Conservation (phyloP, 2,329 filamentous ascomycete species). For the Sporothrix dimorphospora region DNA sequence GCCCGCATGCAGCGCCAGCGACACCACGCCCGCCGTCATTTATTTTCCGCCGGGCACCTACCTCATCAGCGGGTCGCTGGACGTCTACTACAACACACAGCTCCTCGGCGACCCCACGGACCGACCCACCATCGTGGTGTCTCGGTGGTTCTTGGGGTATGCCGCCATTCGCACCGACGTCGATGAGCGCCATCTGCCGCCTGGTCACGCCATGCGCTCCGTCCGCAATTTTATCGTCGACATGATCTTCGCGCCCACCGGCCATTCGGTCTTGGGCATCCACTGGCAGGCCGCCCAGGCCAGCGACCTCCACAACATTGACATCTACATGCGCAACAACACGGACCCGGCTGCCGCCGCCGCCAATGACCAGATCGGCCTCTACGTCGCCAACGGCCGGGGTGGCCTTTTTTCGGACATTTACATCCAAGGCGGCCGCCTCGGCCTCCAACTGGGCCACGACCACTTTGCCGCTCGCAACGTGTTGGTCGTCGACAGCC, state of each 20-base stretch:
- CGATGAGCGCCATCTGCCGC: slow-evolving; percentile 39
- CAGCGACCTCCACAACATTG: slow-evolving; percentile 7
- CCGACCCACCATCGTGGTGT: slow-evolving; percentile 29
- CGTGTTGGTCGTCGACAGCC: slow-evolving; percentile 65
- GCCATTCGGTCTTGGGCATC: slow-evolving; percentile 8
- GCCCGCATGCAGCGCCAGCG: slow-evolving; percentile 25
- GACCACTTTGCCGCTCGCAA: slow-evolving; percentile 72
- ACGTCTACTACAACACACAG: slow-evolving; percentile 33
- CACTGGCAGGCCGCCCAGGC: slow-evolving; percentile 23
- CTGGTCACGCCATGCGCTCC: slow-evolving; percentile 43
- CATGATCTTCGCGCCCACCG: background rate
- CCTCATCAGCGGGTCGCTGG: slow-evolving; percentile 28
- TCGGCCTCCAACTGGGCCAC: slow-evolving; percentile 66
- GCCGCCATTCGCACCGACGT: slow-evolving; percentile 16
- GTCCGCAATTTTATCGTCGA: slow-evolving; percentile 19
- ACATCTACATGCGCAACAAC: slow-evolving; percentile 44
- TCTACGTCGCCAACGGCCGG: slow-evolving; percentile 45
- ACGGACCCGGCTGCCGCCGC: slow-evolving; percentile 41
- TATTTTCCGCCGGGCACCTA: slow-evolving; percentile 36
- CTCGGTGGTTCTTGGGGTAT: slow-evolving; percentile 7
- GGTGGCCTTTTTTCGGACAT: slow-evolving; percentile 54
- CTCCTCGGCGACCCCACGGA: slow-evolving; percentile 31
- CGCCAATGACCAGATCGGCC: slow-evolving; percentile 58
- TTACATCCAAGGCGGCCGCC: slow-evolving; percentile 61
- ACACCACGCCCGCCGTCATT: slow-evolving; percentile 31